These are phyloP conservation scores for Leucocoprinus sp. DNA, from an alignment of 768 basidiomycete genomes.

Conservation along the genomic window DNA sequence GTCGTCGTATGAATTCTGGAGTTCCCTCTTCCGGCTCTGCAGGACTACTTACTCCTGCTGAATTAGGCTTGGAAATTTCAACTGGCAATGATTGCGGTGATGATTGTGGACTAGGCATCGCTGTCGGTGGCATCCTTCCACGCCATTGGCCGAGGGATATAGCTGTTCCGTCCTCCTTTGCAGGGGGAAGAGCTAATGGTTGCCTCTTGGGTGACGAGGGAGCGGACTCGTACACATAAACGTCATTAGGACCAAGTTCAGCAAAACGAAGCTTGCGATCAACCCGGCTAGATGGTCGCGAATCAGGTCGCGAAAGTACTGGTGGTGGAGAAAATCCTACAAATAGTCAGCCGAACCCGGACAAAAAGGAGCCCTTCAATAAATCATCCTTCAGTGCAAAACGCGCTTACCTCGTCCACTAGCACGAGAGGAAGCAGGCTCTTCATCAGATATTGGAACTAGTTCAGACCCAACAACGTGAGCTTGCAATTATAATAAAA, in stretches of 20 bases:
- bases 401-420: conserved; percentile 10
- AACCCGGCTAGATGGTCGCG: conserved; percentile 52
- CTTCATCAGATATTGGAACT: conserved; percentile 17
- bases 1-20: conserved; percentile 74
- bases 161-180: conserved; percentile 28
- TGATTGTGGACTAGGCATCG: not conserved
- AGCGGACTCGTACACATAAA: conserved; percentile 77
- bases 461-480: not conserved
- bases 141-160: conserved; percentile 34
- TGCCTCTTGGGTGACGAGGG: conserved; percentile 67
- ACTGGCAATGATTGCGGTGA: not conserved
- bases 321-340: conserved; percentile 30
- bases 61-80: conserved; percentile 1
- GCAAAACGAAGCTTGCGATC: conserved; percentile 67
- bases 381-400: too few species aligned
- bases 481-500: not conserved
- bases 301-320: conserved; percentile 37
- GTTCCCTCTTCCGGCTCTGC: conserved; percentile 56
- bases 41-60: conserved; percentile 1
- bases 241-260: conserved; percentile 62
- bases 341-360: conserved; percentile 4
- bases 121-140: conserved; percentile 18
- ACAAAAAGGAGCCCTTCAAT: too few species aligned
- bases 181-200: conserved; percentile 50
- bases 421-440: conserved; percentile 4